Evolutionary conservation across 2,329 filamentous ascomycete genomes (phyloP).

Genomic region (Cryphonectria nitschkei): DNA sequence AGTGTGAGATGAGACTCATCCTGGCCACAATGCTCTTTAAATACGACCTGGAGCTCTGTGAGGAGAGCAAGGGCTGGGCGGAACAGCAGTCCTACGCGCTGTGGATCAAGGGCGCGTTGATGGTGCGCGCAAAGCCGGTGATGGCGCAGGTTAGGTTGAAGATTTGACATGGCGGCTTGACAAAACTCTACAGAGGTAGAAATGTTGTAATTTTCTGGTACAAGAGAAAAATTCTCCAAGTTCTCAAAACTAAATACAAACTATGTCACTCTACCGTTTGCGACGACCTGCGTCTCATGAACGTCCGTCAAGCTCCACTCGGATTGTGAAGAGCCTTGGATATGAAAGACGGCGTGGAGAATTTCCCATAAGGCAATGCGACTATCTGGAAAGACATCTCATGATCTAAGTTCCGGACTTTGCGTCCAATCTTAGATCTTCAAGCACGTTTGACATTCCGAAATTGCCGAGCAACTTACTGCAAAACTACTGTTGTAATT

Average conservation of each 20-base stretch:
- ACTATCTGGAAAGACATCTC: not conserved
- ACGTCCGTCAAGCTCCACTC: not conserved
- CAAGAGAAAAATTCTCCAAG: not conserved
- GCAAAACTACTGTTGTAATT: constrained; percentile 35
- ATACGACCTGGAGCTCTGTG: constrained; percentile 18
- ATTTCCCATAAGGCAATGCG: not conserved
- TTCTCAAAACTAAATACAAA: not conserved
- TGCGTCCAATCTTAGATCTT: constrained; percentile 49
- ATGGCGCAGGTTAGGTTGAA: constrained; percentile 11
- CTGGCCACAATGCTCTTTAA: constrained; percentile 10
- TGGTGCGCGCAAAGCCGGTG: constrained; percentile 12
- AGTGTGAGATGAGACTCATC: constrained; percentile 16
- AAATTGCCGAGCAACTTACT: constrained; percentile 36
- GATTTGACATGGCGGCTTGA: constrained; percentile 1
- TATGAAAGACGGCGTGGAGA: not conserved
- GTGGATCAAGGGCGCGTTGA: constrained; percentile 18
- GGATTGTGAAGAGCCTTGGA: not conserved
- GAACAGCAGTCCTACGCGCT: constrained; percentile 11
- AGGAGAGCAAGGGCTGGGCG: constrained; percentile 12
- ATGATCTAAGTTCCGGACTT: constrained; percentile 38
- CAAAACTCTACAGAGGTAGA: not conserved
- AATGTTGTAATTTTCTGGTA: not conserved
- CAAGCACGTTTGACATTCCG: constrained; percentile 36
- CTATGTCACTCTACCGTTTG: not conserved
- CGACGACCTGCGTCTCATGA: not conserved